Evolutionary conservation across 768 basidiomycete genomes (phyloP).

Genomic region (Suillus americanus): DNA sequence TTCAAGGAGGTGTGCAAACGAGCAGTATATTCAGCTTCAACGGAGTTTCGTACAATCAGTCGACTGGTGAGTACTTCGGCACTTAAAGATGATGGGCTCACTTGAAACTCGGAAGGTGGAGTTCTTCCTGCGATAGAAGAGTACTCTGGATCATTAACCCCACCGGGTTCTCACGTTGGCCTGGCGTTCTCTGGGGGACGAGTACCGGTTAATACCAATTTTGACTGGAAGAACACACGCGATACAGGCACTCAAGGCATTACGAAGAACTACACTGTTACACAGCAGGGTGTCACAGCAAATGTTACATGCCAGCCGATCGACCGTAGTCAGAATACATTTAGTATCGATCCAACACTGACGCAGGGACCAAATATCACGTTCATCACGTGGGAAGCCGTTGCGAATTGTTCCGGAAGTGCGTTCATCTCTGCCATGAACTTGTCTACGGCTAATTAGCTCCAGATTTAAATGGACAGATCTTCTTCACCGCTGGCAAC

Average conservation of each 20-base stretch:
- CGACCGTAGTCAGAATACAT: background rate
- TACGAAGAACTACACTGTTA: slow-evolving; percentile 1
- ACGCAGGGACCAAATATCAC: no score
- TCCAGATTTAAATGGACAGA: background rate
- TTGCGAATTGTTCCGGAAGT: slow-evolving; percentile 3
- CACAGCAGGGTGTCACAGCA: slow-evolving; percentile 21
- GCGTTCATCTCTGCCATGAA: background rate
- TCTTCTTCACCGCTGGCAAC: slow-evolving; percentile 1
- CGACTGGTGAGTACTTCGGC: background rate
- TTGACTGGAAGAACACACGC: background rate
- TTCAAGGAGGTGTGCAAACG: background rate
- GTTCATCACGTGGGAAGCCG: background rate
- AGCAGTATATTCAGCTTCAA: background rate
- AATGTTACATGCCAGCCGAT: slow-evolving; percentile 10
- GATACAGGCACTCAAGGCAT: background rate
- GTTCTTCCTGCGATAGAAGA: background rate
- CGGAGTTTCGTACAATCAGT: slow-evolving; percentile 2
- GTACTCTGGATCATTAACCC: background rate
- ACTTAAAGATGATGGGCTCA: background rate
- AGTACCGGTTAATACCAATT: background rate
- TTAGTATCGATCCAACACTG: background rate
- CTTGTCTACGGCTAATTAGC: background rate
- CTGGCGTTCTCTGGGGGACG: background rate
- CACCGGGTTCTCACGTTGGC: background rate
- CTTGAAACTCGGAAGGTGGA: background rate